Conservation (phyloP, 805 yeast species). For the Pichia cabralensis region DNA sequence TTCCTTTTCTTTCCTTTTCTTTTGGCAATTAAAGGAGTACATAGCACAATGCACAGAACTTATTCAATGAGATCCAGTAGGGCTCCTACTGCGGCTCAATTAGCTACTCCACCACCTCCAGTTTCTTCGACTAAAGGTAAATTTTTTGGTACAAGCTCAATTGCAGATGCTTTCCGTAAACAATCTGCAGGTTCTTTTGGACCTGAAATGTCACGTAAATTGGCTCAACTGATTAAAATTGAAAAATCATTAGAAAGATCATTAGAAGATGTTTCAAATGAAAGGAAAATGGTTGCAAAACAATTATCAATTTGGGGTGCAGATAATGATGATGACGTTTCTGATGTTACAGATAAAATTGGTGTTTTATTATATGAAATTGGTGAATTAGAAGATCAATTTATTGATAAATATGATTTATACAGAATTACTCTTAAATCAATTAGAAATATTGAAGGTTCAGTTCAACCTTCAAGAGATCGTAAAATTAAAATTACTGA, state of each 20-base stretch:
- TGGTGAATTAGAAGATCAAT: conserved; percentile 97
- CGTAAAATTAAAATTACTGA: conserved; percentile 96
- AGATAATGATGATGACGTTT: conserved; percentile 93
- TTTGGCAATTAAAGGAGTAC: background rate
- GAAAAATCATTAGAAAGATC: conserved; percentile 95
- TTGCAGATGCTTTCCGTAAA: conserved; percentile 65
- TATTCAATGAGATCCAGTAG: conserved; percentile 90
- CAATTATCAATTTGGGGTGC: conserved; percentile 98
- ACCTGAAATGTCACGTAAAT: conserved; percentile 88
- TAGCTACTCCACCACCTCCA: conserved; percentile 94
- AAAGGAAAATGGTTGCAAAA: conserved; percentile 93
- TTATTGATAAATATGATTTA: conserved; percentile 96
- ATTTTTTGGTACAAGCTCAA: conserved; percentile 67
- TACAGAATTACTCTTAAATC: conserved; percentile 93
- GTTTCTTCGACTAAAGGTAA: conserved; percentile 69
- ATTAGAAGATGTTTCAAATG: conserved; percentile 84
- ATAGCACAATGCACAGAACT: conserved; percentile 80
- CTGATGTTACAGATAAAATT: conserved; percentile 93
- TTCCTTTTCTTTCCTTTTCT: background rate
- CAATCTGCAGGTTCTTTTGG: conserved; percentile 86
- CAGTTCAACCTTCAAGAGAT: conserved; percentile 97
- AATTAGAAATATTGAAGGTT: conserved; percentile 91
- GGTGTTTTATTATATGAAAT: conserved; percentile 93
- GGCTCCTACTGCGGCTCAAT: conserved; percentile 96
- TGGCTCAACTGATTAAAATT: conserved; percentile 86